Evolutionary conservation across 2,329 filamentous ascomycete genomes (phyloP), one percentile per base, ranked within the genome.

Genomic region (Trichoderma endophyticum): DNA sequence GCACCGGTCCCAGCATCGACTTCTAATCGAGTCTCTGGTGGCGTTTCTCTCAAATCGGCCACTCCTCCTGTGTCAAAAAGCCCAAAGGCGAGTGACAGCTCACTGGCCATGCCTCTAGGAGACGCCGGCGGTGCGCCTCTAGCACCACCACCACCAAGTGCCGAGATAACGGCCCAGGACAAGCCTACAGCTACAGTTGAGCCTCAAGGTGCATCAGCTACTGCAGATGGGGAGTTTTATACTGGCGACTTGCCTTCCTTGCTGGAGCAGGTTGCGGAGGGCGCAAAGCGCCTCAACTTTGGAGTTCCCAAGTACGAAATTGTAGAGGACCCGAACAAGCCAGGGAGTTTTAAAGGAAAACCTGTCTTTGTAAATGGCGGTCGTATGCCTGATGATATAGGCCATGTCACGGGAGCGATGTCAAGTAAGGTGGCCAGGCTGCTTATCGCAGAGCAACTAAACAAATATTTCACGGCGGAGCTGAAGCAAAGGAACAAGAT

Each of bases 371-470:
- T 75, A n/a, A 71, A 77, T 18, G 77, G 78, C 28, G 73, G 72
- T 1, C 73, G 72, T 2, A 74, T 83, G 6, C 82, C 83, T 0
- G 66, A 74, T 1, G 75, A 73, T 3, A 64, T 84, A 0, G 82
- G 82, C 3, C 34, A 74, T 6, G 81, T 86, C 5, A 68, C 54
- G 1, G 75, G 79, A 6, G 76, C 83, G 9, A 76, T 77, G 4
- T 80, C 82, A 3, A 81, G 79, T 74, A 79, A 77, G 57, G 72
- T 77, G 11, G 79, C 84, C 1, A 83, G 78, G 74, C 78, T 82
- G 72, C 77, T 76, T 69, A 76, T 87, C 4, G 83, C 85, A 0
- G 79, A 82, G 73, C 73, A 75, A 36, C 76, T 87, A 3, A 73
- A 86, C 15, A 73, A 48, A 6, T 82, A 80, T 76, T 72, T 88